Evolutionary conservation across 176 grass and related monocot species (phyloP), one percentile per base, ranked within the genome.

Genomic region (Panicum miliaceum): DNA sequence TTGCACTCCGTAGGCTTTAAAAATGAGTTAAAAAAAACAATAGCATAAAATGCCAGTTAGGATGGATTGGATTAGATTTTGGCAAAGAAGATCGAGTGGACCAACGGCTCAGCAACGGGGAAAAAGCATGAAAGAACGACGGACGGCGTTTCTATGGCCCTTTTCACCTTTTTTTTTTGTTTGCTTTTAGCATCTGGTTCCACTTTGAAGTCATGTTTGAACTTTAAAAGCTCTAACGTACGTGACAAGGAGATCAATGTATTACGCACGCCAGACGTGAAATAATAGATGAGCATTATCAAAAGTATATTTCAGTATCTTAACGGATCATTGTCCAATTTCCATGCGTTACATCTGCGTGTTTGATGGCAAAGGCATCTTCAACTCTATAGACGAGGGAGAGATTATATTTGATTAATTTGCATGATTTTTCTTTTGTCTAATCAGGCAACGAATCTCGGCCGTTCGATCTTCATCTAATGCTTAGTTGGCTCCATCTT

Each of bases 101-200:
- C 51, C 51, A 53, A 53, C 51, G 51, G 19, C 16, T n/a, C 40
- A 22, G 54, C 22, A 60, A 12, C 8, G 48, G 47, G 4, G 10
- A 12, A 47, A 34, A 74, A 32, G 48, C 19, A 2, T 32, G 15
- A 35, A 29, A 36, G 53, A 36, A 50, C 14, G 32, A 66, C 19
- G 77, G 43, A 80, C 27, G 16, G 46, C 66, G 29, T 25, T 80
- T 19, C 7, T 80, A 12, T 52, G 12, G 6, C 5, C 13, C 50
- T 18, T 51, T 51, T 18, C 16, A 5, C 0, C 22, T 32, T 4
- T 8, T 56, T 22, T 51, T 1, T 12, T 22, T 56, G 0, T n/a
- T n/a, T 57, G 46, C 48, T 80, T 53, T 27, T 34, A 0, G 77
- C 43, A 80, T 80, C 61, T 48, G 77, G 29, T 65, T 15, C 61